Evolutionary conservation across 1,284 basidiomycete genomes (phyloP).

Genomic region (Trichosporon sp.): DNA sequence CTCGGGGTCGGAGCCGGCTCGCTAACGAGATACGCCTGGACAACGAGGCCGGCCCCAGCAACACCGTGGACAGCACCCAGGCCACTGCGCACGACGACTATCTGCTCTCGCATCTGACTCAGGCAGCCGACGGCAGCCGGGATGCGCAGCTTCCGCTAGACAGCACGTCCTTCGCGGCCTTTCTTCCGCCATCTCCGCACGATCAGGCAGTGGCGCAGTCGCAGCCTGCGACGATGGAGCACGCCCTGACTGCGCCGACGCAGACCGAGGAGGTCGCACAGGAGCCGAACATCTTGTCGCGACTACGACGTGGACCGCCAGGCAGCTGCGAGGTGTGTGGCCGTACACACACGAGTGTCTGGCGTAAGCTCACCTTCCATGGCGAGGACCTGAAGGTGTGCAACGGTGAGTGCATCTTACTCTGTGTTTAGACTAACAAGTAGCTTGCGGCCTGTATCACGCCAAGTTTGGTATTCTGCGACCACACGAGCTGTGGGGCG

Average conservation of each 20-base stretch:
- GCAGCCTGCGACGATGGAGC: background rate
- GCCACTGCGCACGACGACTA: slow-evolving; percentile 28
- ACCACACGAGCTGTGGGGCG: slow-evolving; percentile 44
- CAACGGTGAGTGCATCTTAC: slow-evolving; percentile 39
- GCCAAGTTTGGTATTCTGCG: slow-evolving; percentile 41
- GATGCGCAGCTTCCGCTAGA: slow-evolving; percentile 18
- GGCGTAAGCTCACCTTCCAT: slow-evolving; percentile 36
- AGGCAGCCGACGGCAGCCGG: slow-evolving; percentile 1
- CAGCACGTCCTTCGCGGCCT: slow-evolving; percentile 28
- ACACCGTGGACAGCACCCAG: slow-evolving; percentile 9
- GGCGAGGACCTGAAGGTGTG: slow-evolving; percentile 38
- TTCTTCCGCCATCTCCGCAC: slow-evolving; percentile 22
- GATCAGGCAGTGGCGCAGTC: background rate
- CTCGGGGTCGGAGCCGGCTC: slow-evolving; percentile 11
- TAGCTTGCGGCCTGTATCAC: slow-evolving; percentile 44
- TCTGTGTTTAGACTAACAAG: background rate
- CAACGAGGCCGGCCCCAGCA: slow-evolving; percentile 7
- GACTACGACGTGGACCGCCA: slow-evolving; percentile 35
- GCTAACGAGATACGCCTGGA: slow-evolving; percentile 13
- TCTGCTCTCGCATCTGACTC: slow-evolving; percentile 27
- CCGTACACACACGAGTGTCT: slow-evolving; percentile 42
- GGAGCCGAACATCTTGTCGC: slow-evolving; percentile 24
- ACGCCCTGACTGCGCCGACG: background rate
- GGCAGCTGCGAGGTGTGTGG: slow-evolving; percentile 44
- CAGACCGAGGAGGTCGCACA: background rate